Percentiles rank a stretch among this genome's conserved stretches.
These are phyloP conservation scores for Phytophthora cajani DNA, from an alignment of 352 stramenopile species.

Conservation along the genomic window DNA sequence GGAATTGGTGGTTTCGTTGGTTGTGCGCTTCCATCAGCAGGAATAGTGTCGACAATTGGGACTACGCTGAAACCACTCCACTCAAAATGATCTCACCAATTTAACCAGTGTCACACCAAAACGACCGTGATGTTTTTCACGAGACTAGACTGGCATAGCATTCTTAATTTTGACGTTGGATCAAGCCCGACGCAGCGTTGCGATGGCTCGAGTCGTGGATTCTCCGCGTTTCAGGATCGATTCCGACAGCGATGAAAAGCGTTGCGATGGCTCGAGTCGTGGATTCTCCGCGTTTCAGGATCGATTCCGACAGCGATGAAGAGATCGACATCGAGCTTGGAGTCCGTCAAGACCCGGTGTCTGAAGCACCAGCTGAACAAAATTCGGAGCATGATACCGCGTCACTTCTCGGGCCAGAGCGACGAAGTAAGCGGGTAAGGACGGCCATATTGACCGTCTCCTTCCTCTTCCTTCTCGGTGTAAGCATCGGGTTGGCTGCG, in stretches of 20 bases:
- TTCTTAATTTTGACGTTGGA: constrained; percentile 15
- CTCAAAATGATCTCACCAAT: background rate
- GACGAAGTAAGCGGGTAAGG: constrained; percentile 18
- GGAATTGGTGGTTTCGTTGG: constrained; percentile 31
- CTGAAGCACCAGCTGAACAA: constrained; percentile 12
- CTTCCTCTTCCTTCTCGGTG: constrained; percentile 35
- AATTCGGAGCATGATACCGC: constrained; percentile 23
- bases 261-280: constrained; percentile 33
- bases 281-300: constrained; percentile 21
- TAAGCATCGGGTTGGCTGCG: constrained; percentile 34
- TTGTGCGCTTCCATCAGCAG: constrained; percentile 34
- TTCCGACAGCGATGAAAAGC: constrained; percentile 33
- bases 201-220: constrained; percentile 36
- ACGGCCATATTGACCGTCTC: constrained; percentile 17
- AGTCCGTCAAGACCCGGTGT: background rate
- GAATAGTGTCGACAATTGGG: constrained; percentile 23
- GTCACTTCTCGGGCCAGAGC: constrained; percentile 20
- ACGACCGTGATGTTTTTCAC: constrained; percentile 8
- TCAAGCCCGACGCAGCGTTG: constrained; percentile 1
- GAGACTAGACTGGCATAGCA: background rate
- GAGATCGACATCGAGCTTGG: constrained; percentile 45
- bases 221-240: constrained; percentile 24
- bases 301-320: constrained; percentile 35
- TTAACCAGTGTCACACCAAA: constrained; percentile 1
- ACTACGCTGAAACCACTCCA: constrained; percentile 16